Conservation (phyloP, 495 filamentous ascomycete species). For the Penicillium verhagenii region DNA sequence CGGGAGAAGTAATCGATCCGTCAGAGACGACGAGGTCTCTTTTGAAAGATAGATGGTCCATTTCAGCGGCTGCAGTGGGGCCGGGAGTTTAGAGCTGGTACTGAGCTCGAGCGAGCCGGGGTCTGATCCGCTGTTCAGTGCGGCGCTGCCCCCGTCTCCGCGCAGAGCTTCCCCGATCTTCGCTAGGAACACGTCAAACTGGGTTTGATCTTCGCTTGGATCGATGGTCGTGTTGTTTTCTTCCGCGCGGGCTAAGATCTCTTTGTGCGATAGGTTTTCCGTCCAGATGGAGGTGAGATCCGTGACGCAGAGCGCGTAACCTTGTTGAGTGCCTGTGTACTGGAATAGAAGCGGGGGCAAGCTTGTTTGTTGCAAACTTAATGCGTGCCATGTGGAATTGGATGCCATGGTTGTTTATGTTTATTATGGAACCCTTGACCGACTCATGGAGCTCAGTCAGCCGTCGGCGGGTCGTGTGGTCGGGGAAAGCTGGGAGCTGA, state of each 20-base stretch:
- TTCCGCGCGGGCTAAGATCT: slow-evolving; percentile 65
- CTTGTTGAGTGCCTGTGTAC: slow-evolving; percentile 44
- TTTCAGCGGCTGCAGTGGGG: slow-evolving; percentile 62
- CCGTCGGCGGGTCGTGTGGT: slow-evolving; percentile 3
- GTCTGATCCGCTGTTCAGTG: slow-evolving; percentile 24
- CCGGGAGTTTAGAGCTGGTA: slow-evolving; percentile 61
- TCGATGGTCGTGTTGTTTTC: slow-evolving; percentile 77
- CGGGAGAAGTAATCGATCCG: slow-evolving; percentile 66
- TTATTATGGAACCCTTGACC: no score
- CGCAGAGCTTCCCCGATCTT: slow-evolving; percentile 67
- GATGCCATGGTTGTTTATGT: slow-evolving; percentile 32
- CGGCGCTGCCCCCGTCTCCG: slow-evolving; percentile 35
- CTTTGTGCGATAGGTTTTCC: slow-evolving; percentile 61
- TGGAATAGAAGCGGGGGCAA: slow-evolving; percentile 57
- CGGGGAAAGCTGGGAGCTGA: slow-evolving; percentile 17
- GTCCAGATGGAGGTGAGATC: slow-evolving; percentile 87
- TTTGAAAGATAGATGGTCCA: slow-evolving; percentile 66
- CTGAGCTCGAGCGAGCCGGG: slow-evolving; percentile 51
- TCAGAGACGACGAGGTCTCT: slow-evolving; percentile 51
- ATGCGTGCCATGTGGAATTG: slow-evolving; percentile 37
- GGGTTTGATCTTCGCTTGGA: slow-evolving; percentile 70
- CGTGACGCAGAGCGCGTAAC: slow-evolving; percentile 75
- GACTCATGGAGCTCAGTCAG: no score
- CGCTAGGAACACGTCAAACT: slow-evolving; percentile 68
- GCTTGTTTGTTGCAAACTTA: slow-evolving; percentile 20